phyloP scores from a whole-genome alignment of 2,329 filamentous ascomycete genomes.

The Colletotrichum sp. region DNA sequence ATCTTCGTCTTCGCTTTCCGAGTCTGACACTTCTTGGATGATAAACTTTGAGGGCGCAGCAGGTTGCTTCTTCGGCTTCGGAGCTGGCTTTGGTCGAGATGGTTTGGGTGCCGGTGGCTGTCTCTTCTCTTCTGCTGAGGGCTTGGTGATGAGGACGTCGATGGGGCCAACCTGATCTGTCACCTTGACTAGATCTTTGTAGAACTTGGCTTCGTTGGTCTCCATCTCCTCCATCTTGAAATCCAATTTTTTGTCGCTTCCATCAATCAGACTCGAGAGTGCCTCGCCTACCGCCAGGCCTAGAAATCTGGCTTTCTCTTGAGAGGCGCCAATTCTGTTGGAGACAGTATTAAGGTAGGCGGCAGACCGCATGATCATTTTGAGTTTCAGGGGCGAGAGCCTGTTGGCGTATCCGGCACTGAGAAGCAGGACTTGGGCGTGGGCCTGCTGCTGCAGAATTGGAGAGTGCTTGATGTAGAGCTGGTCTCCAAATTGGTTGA shows the following conservation, averaged over 20 bases:
- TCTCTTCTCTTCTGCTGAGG: slow-evolving; percentile 20
- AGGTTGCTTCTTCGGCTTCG: slow-evolving; percentile 31
- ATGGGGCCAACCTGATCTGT: slow-evolving; percentile 68
- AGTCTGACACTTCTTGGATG: slow-evolving; percentile 70
- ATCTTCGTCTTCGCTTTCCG: slow-evolving; percentile 68
- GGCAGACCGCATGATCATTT: slow-evolving; percentile 72
- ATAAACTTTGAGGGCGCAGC: slow-evolving; percentile 48
- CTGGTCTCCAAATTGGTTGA: slow-evolving; percentile 81
- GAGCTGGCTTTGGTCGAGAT: slow-evolving; percentile 22
- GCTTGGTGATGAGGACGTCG: slow-evolving; percentile 48
- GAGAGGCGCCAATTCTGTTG: slow-evolving; percentile 81
- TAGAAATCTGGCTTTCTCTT: slow-evolving; percentile 76
- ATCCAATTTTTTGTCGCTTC: slow-evolving; percentile 74
- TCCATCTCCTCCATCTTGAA: slow-evolving; percentile 85
- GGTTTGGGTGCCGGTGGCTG: background rate
- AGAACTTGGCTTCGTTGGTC: slow-evolving; percentile 75
- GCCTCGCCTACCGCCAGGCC: slow-evolving; percentile 88
- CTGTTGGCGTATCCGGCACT: slow-evolving; percentile 78
- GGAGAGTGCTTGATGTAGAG: slow-evolving; percentile 87
- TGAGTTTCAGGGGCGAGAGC: slow-evolving; percentile 67
- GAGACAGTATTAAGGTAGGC: slow-evolving; percentile 81
- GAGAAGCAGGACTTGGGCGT: slow-evolving; percentile 80
- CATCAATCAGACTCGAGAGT: slow-evolving; percentile 66
- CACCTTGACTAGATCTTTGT: slow-evolving; percentile 68
- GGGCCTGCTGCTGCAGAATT: slow-evolving; percentile 89